Evolutionary conservation across 1,139 yeast species (phyloP).

Genomic region (Lodderomyces pseudojiufengensis): DNA sequence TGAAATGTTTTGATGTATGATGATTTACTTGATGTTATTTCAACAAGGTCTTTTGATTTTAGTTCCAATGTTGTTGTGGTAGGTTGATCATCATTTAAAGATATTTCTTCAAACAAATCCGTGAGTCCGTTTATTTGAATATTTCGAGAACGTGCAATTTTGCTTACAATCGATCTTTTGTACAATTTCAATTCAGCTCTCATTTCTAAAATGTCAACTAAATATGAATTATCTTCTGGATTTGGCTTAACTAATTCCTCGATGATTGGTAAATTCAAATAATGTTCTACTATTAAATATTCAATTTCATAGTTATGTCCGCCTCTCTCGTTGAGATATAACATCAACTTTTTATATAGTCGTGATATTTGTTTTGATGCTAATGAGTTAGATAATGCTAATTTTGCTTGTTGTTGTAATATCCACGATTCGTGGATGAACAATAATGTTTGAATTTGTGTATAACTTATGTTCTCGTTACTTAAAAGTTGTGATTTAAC

Average conservation of each 20-base stretch:
- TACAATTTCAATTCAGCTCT: slow-evolving; percentile 45
- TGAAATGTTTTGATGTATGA: slow-evolving; percentile 25
- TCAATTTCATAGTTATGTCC: slow-evolving; percentile 23
- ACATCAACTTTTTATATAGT: slow-evolving; percentile 29
- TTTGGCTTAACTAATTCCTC: slow-evolving; percentile 16
- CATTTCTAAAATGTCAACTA: slow-evolving; percentile 35
- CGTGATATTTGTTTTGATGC: slow-evolving; percentile 32
- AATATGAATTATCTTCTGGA: slow-evolving; percentile 13
- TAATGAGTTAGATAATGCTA: slow-evolving; percentile 25
- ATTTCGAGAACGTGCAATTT: slow-evolving; percentile 31
- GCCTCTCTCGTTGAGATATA: slow-evolving; percentile 28
- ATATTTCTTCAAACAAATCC: slow-evolving; percentile 23
- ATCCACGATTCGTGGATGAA: slow-evolving; percentile 27
- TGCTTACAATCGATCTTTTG: slow-evolving; percentile 41
- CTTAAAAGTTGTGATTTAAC: slow-evolving; percentile 13
- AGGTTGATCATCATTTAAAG: slow-evolving; percentile 15
- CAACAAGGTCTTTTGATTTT: not conserved
- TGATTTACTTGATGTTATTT: slow-evolving; percentile 9
- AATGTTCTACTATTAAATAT: slow-evolving; percentile 28
- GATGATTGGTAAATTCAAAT: slow-evolving; percentile 27
- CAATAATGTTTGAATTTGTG: slow-evolving; percentile 25
- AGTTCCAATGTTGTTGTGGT: slow-evolving; percentile 1
- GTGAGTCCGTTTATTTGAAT: slow-evolving; percentile 29
- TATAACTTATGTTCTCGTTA: slow-evolving; percentile 20
- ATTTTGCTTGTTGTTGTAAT: slow-evolving; percentile 27